A percentile compares a stretch with the other conserved stretches of the same genome.
Conservation (phyloP, 192 early-diverging fungal species). For the Coemansia asiatica region DNA sequence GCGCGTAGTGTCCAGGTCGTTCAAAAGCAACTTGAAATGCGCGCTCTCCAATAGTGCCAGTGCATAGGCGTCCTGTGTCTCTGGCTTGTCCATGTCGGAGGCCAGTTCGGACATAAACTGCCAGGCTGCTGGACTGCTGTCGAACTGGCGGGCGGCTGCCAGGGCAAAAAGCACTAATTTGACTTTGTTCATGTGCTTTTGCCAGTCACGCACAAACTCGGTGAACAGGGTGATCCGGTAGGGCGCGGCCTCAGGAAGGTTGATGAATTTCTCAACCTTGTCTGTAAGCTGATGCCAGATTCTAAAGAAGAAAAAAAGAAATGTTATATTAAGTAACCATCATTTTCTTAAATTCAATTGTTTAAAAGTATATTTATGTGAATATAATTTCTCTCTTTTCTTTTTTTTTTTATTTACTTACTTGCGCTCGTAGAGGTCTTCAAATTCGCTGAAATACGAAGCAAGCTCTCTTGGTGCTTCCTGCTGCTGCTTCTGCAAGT, state of each 20-base stretch:
- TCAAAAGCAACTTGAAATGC: slow-evolving; percentile 75
- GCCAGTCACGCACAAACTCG: slow-evolving; percentile 92
- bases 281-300: slow-evolving; percentile 98
- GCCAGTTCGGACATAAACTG: slow-evolving; percentile 74
- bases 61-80: slow-evolving; percentile 81
- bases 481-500: slow-evolving; percentile 66
- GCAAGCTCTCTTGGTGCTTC: slow-evolving; percentile 70
- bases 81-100: slow-evolving; percentile 66
- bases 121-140: slow-evolving; percentile 69
- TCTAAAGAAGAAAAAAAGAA: slow-evolving; percentile 48
- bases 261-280: slow-evolving; percentile 75
- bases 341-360: too few relatives aligned
- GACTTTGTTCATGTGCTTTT: slow-evolving; percentile 91
- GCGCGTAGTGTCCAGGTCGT: slow-evolving; percentile 82
- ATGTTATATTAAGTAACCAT: too few relatives aligned
- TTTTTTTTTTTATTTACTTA: too few relatives aligned
- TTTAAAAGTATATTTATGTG: too few relatives aligned
- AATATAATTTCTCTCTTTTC: too few relatives aligned
- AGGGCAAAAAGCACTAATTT: slow-evolving; percentile 84
- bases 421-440: slow-evolving; percentile 94
- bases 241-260: slow-evolving; percentile 70
- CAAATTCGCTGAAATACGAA: slow-evolving; percentile 80
- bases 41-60: slow-evolving; percentile 85
- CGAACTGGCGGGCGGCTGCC: slow-evolving; percentile 70
- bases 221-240: slow-evolving; percentile 82